phyloP scores from a whole-genome alignment of 1,139 yeast genomes.

The Candida dubliniensis region DNA sequence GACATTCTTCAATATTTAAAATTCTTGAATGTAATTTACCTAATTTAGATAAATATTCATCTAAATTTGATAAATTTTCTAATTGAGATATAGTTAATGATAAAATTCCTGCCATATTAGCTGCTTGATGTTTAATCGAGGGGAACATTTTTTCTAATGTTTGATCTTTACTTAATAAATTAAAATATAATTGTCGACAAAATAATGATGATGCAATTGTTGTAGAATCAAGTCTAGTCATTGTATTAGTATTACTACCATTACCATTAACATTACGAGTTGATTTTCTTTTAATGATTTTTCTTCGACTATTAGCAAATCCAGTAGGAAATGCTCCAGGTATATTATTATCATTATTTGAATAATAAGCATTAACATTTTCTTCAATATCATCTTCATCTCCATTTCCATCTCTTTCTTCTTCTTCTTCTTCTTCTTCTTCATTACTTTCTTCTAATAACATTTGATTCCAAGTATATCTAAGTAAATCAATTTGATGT shows the following conservation, averaged over 20 bases:
- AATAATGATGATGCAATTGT: conserved; percentile 50
- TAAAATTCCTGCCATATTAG: conserved; percentile 78
- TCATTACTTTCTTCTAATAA: conserved; percentile 30
- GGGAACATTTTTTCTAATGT: conserved; percentile 59
- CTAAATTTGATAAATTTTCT: conserved; percentile 44
- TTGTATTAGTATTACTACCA: too few species aligned
- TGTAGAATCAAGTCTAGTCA: conserved; percentile 14
- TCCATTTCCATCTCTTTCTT: conserved; percentile 31
- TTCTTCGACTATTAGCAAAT: conserved; percentile 9
- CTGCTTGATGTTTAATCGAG: conserved; percentile 68
- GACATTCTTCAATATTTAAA: conserved; percentile 69
- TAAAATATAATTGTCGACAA: conserved; percentile 63
- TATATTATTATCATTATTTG: conserved; percentile 6
- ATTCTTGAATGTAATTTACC: conserved; percentile 79
- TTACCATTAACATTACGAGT: not conserved
- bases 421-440: conserved; percentile 31
- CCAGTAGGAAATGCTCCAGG: conserved; percentile 12
- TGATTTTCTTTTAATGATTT: not conserved
- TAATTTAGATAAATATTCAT: conserved; percentile 59
- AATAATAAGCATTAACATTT: not conserved
- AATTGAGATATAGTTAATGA: conserved; percentile 56
- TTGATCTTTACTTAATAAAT: conserved; percentile 54
- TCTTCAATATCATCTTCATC: conserved; percentile 6
- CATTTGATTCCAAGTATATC: conserved; percentile 49
- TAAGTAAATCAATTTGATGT: conserved; percentile 39